phyloP scores from a whole-genome alignment of 2,329 filamentous ascomycete genomes.

The Apiospora phragmitis region DNA sequence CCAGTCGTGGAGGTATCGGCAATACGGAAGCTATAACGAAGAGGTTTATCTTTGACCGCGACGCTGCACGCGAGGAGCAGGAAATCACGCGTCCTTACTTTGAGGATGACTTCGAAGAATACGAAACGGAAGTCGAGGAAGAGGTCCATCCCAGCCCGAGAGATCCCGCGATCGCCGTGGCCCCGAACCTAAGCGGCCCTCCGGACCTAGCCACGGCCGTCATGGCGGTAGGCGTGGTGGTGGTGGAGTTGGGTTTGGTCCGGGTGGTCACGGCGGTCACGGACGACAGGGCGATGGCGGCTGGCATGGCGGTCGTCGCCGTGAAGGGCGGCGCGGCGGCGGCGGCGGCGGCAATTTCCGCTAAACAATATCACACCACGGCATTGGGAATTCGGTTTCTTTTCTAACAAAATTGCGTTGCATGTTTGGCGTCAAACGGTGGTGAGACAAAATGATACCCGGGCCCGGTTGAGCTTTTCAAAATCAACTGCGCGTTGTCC shows the following conservation, averaged over 20 bases:
- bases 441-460: slow-evolving; percentile 2
- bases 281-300: slow-evolving; percentile 13
- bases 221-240: slow-evolving; percentile 25
- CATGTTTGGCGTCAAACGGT: slow-evolving; percentile 7
- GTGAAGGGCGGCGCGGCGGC: slow-evolving; percentile 13
- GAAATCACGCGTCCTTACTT: slow-evolving; percentile 68
- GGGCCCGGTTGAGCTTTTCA: neutral
- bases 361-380: neutral
- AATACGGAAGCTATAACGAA: slow-evolving; percentile 56
- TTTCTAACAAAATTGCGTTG: neutral
- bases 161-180: slow-evolving; percentile 5
- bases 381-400: neutral
- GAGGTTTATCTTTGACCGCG: slow-evolving; percentile 84
- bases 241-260: slow-evolving; percentile 16
- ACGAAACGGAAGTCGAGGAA: slow-evolving; percentile 77
- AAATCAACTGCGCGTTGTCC: neutral
- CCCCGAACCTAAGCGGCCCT: neutral
- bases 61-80: slow-evolving; percentile 72
- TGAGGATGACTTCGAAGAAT: slow-evolving; percentile 73
- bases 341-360: slow-evolving; percentile 11
- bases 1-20: slow-evolving; percentile 41
- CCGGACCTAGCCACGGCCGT: slow-evolving; percentile 25
- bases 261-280: slow-evolving; percentile 6
- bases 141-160: slow-evolving; percentile 36
- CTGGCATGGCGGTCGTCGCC: slow-evolving; percentile 11